Base-by-base conservation (phyloP, 2,329 filamentous ascomycete genomes). In the Penicillium brevicompactum region DNA sequence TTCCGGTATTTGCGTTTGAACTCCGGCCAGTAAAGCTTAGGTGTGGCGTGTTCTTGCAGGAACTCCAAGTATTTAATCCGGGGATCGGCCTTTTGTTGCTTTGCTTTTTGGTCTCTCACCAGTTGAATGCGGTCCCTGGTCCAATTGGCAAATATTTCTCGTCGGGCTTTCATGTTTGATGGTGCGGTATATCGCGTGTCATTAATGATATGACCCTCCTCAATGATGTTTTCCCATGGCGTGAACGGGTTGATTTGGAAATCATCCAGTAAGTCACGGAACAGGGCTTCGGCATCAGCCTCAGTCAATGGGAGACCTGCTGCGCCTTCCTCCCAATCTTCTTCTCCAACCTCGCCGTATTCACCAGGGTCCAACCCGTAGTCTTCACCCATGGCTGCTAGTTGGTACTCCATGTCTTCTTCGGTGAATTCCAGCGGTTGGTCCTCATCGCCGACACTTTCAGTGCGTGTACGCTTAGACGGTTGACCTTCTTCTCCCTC, bases 21-120 rank as follows among this genome's bases (percentile, higher is more conserved):
- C 71, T 99, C 94, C 0, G 91, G 88, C 94, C 94, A 99, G 79
- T 96, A 99, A 1, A 99, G 82, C 75, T 96, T 97, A 0, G 91
- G 88, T 0, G 88, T 94, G 0, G 92, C 93, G 63, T 91, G 84
- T 46, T 88, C 84, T 60, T 93, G 86, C 30, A 99, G 79, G 60
- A 99, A 89, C 0, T 84, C 83, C 57, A 97, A 77, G 71, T 95
- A 99, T 1, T 88, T 86, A 61, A 96, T 88, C 45, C 84, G 82
- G 1, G 94, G 93, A 67, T 97, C 92, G 60, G 85, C 85, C 77
- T 91, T 93, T 73, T 89, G 88, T 69, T 92, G 84, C 58, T 83
- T 87, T 22, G 87, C 88, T 55, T 90, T 87, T 66, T 84, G 83
- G 63, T 90, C 87, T 69, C 88, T 89, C 11, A 92, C 79, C 32